Percentiles rank a stretch among this genome's conserved stretches.
These are phyloP conservation scores for Penicillium cosmopolitanum DNA, from an alignment of 495 filamentous ascomycete genomes.

Conservation along the genomic window DNA sequence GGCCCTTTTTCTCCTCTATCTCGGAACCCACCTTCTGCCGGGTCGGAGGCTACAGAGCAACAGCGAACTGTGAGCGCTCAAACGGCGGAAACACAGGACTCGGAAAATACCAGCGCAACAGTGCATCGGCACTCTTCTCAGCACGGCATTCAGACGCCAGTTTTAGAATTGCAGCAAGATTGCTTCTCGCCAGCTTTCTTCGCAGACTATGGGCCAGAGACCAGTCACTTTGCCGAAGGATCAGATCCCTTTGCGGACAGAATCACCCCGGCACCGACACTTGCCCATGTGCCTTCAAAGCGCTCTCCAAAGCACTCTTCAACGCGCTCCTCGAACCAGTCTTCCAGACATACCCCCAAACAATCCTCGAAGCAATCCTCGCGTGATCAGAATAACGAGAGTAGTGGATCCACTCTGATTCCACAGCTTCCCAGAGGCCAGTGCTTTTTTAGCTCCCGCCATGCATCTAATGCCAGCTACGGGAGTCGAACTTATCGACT, in stretches of 20 bases:
- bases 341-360: too few species aligned
- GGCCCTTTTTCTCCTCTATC: background rate
- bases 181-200: slow-evolving; percentile 14
- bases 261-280: slow-evolving; percentile 10
- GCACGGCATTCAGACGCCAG: slow-evolving; percentile 21
- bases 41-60: slow-evolving; percentile 10
- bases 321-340: too few species aligned
- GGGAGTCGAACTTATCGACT: slow-evolving; percentile 20
- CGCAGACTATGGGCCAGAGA: slow-evolving; percentile 17
- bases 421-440: background rate
- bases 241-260: slow-evolving; percentile 34
- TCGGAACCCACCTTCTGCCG: background rate
- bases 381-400: too few species aligned
- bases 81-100: slow-evolving; percentile 34
- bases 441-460: background rate
- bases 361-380: background rate
- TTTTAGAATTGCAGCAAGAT: slow-evolving; percentile 17
- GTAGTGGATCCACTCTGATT: background rate
- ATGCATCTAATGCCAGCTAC: slow-evolving; percentile 14
- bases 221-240: slow-evolving; percentile 10
- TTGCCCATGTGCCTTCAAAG: background rate
- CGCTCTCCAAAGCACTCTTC: background rate
- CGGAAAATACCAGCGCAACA: slow-evolving; percentile 33
- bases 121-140: slow-evolving; percentile 36
- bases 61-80: slow-evolving; percentile 34